Percentiles rank a stretch among this genome's conserved stretches.
Evolutionary conservation across 2,329 filamentous ascomycete genomes (phyloP).

Genomic region (Penicillium janthinellum): DNA sequence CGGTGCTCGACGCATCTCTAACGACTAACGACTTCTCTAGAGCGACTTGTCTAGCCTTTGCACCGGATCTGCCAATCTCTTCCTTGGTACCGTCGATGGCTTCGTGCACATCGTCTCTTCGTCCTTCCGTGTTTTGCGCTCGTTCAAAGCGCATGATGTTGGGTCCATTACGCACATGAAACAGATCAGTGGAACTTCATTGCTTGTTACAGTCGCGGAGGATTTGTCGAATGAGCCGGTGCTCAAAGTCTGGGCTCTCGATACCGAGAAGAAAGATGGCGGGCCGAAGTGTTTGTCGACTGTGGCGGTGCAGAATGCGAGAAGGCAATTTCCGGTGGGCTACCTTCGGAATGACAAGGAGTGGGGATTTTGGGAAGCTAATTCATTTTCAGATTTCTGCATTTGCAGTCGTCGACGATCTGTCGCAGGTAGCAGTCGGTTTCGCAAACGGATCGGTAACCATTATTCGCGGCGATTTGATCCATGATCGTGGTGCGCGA

Average conservation of each 20-base stretch:
- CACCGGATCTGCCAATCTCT: slow-evolving; percentile 85
- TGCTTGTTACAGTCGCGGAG: slow-evolving; percentile 80
- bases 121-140: slow-evolving; percentile 81
- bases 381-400: slow-evolving; percentile 63
- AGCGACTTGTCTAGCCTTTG: slow-evolving; percentile 78
- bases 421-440: slow-evolving; percentile 90
- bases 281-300: slow-evolving; percentile 85
- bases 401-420: slow-evolving; percentile 81
- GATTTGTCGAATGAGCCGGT: slow-evolving; percentile 85
- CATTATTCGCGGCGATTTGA: slow-evolving; percentile 87
- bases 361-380: not conserved
- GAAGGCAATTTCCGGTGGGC: slow-evolving; percentile 85
- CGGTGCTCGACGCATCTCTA: not conserved
- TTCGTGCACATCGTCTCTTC: slow-evolving; percentile 83
- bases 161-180: slow-evolving; percentile 83
- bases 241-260: slow-evolving; percentile 95
- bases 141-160: slow-evolving; percentile 81
- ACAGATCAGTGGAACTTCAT: slow-evolving; percentile 82
- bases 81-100: slow-evolving; percentile 84
- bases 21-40: slow-evolving; percentile 29
- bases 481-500: slow-evolving; percentile 91
- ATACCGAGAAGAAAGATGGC: slow-evolving; percentile 93
- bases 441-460: slow-evolving; percentile 96
- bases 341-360: not conserved
- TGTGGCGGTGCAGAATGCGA: slow-evolving; percentile 81